A percentile compares a stretch with the other conserved stretches of the same genome.
Evolutionary conservation across 2,329 filamentous ascomycete genomes (phyloP).

Genomic region (Raffaelea ambrosiae): DNA sequence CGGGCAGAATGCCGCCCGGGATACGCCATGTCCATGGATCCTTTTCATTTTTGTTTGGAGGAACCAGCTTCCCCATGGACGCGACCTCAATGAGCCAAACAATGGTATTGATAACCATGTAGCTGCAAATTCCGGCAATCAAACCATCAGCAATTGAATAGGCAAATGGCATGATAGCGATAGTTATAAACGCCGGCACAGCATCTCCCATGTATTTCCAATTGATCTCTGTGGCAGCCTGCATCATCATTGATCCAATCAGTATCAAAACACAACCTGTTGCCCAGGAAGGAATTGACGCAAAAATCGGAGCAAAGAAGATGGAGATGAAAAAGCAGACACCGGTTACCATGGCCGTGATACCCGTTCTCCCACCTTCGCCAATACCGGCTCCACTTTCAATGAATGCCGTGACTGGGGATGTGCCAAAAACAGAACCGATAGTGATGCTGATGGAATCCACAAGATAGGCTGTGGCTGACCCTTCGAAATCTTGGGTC

Average conservation of each 20-base stretch:
- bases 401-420: constrained; percentile 66
- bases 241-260: constrained; percentile 67
- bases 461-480: constrained; percentile 67
- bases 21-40: constrained; percentile 56
- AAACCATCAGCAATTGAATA: constrained; percentile 71
- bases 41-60: constrained; percentile 42
- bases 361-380: constrained; percentile 64
- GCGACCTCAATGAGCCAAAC: constrained; percentile 34
- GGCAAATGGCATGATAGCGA: constrained; percentile 67
- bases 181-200: constrained; percentile 64
- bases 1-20: constrained; percentile 64
- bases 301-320: constrained; percentile 69
- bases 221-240: constrained; percentile 64
- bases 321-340: constrained; percentile 62
- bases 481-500: constrained; percentile 76
- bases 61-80: constrained; percentile 32
- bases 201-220: constrained; percentile 69
- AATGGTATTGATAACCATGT: constrained; percentile 38
- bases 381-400: constrained; percentile 68
- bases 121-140: constrained; percentile 52
- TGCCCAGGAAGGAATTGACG: constrained; percentile 69
- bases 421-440: constrained; percentile 58
- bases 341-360: constrained; percentile 61
- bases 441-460: constrained; percentile 65
- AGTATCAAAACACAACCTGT: constrained; percentile 65